phyloP scores from a whole-genome alignment of 495 filamentous ascomycete genomes.

The Xylaria flabelliformis region DNA sequence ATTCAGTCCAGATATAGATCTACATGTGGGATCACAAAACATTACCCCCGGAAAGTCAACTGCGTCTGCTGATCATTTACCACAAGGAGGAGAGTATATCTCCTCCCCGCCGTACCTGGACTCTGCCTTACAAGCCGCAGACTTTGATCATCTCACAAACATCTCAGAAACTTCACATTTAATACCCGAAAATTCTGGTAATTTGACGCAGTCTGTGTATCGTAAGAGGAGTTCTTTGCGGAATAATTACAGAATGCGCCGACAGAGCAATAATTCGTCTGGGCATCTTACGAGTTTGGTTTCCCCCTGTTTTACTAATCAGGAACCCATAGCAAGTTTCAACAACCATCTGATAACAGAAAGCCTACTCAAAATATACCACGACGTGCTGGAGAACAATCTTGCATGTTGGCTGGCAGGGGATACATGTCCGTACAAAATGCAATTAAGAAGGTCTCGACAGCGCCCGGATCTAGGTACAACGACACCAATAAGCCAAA shows the following conservation, averaged over 20 bases:
- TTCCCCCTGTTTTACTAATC: not conserved
- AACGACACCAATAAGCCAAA: too few relatives aligned
- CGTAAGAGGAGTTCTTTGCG: not conserved
- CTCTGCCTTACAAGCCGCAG: slow-evolving; percentile 1
- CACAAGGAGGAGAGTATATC: not conserved
- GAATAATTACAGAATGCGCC: slow-evolving; percentile 4
- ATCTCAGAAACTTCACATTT: not conserved
- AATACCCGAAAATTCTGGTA: not conserved
- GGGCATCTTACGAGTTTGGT: not conserved
- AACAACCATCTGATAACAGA: slow-evolving; percentile 39
- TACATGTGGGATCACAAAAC: not conserved
- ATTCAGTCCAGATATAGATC: not conserved
- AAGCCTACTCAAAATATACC: slow-evolving; percentile 52
- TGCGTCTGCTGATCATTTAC: not conserved
- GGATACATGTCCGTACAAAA: slow-evolving; percentile 16
- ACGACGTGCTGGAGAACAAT: slow-evolving; percentile 57
- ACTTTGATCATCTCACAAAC: slow-evolving; percentile 9
- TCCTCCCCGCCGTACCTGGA: not conserved
- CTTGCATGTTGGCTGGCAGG: slow-evolving; percentile 38
- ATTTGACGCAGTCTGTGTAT: not conserved
- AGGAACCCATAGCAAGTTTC: not conserved
- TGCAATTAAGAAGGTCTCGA: not conserved
- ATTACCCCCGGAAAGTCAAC: not conserved
- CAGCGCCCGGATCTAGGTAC: not conserved
- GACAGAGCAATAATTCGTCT: not conserved